These are phyloP conservation scores for Pythium angustatum DNA, from an alignment of 352 stramenopile species.

Conservation along the genomic window DNA sequence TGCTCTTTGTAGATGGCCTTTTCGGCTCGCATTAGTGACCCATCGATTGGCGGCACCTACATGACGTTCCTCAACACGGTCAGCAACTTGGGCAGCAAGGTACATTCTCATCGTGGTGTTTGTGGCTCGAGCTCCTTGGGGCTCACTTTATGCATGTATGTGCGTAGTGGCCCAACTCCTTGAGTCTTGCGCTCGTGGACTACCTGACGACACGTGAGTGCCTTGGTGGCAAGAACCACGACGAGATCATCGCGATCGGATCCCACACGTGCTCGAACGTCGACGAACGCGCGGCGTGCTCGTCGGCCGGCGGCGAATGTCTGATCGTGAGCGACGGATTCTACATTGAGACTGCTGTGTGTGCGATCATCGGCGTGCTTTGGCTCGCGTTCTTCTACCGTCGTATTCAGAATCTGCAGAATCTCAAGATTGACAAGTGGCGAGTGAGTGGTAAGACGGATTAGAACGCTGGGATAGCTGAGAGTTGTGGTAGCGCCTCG, in stretches of 20 bases:
- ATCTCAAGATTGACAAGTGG: constrained; percentile 85
- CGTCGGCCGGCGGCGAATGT: constrained; percentile 61
- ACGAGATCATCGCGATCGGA: constrained; percentile 72
- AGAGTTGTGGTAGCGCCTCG: neutral
- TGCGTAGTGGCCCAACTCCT: constrained; percentile 79
- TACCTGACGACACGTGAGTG: constrained; percentile 80
- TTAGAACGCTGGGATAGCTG: neutral
- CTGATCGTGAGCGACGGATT: constrained; percentile 81
- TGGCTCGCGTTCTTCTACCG: constrained; percentile 76
- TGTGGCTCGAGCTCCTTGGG: neutral
- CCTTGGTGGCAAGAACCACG: constrained; percentile 63
- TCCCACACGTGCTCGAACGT: constrained; percentile 79
- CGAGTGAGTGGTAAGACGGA: constrained; percentile 40
- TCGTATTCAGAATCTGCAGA: constrained; percentile 70
- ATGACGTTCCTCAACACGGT: constrained; percentile 99
- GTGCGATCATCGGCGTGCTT: constrained; percentile 58
- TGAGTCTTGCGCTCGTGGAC: constrained; percentile 83
- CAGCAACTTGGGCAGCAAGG: constrained; percentile 96
- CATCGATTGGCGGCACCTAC: constrained; percentile 98
- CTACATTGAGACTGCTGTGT: constrained; percentile 78
- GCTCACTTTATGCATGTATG: constrained; percentile 3
- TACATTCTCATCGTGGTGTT: constrained; percentile 26
- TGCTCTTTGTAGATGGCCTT: constrained; percentile 96
- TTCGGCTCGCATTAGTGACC: constrained; percentile 97
- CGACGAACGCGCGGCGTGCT: constrained; percentile 62